Base-by-base conservation (phyloP, 192 early-diverging fungal genomes). In the Chytriomyces sp. region DNA sequence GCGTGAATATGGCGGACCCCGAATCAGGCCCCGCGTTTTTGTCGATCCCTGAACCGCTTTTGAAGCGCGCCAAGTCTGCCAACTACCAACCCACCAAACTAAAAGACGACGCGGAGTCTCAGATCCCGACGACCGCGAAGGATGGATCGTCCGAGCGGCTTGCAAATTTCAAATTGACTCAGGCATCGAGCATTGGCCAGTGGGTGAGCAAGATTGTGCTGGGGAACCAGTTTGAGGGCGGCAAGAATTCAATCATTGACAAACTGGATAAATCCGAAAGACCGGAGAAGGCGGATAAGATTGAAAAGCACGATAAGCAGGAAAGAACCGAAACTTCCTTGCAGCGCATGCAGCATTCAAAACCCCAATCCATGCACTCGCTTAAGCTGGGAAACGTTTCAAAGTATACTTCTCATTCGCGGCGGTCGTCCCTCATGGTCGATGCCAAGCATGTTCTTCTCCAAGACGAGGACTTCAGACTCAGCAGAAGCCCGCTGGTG, bases 181-280 rank as follows among this genome's bases (percentile, higher is more conserved):
- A 20, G 26, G 68, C 68, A 23, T 44, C 68, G 9, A 69, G 68
- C 45, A 69, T 69, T 8, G 68, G 68, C 10, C 49, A 69, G 45
- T 69, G 47, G 47, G 68, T 69, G 18, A 57, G 68, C 20, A 69
- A 69, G 68, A 69, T 69, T 24, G 68, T 69, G 7, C n/a, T 18
- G 2, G 26, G 16, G 62, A 28, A 64, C 26, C n/a, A 64, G 16
- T 18, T 18, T 18, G 26, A 64, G 53, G 5, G 53, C 16, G 62
- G 26, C 62, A 18, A 64, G 16, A 8, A 24, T 64, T 1, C n/a
- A 3, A 64, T 23, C 62, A 28, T 28, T 26, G 16, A 64, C 26
- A 64, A 18, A 5, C 2, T 64, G 10, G 8, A 45, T 5, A 13
- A 13, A 5, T 20, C 53, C 53, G 16, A 57, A 57, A 13, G 20